Evolutionary conservation across 2,329 filamentous ascomycete genomes (phyloP).

Genomic region (Cordyceps cateniannulata): DNA sequence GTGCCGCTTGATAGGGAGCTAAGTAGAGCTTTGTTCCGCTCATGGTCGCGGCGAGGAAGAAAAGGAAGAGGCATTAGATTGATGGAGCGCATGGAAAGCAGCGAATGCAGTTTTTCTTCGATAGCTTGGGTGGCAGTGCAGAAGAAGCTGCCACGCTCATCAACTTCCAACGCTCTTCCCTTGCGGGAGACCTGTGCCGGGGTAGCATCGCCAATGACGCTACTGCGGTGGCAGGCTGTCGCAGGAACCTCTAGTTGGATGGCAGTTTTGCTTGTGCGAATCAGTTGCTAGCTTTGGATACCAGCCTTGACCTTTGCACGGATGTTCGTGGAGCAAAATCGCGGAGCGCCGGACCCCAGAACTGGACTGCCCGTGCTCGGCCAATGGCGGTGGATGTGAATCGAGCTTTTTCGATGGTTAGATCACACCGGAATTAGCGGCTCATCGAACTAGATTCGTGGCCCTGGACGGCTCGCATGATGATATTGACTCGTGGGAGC

Average conservation of each 20-base stretch:
- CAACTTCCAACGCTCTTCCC: background rate
- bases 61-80: background rate
- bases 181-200: background rate
- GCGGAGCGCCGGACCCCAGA: background rate
- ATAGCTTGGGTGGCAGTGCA: slow-evolving; percentile 8
- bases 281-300: background rate
- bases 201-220: background rate
- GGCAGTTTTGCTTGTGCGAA: background rate
- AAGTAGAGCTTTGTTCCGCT: background rate
- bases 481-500: background rate
- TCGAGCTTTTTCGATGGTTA: background rate
- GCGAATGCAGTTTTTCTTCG: too few species aligned
- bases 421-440: background rate
- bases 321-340: background rate
- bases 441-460: background rate
- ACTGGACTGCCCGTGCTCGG: background rate
- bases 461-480: background rate
- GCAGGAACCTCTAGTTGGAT: background rate
- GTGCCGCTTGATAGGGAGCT: background rate
- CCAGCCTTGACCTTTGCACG: background rate
- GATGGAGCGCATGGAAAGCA: background rate
- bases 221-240: background rate
- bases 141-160: background rate
- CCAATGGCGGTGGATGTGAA: slow-evolving; percentile 1
- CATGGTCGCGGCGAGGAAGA: background rate